A percentile compares a stretch with the other conserved stretches of the same genome.
These are phyloP conservation scores for Biscogniauxia mediterranea DNA, from an alignment of 2,329 filamentous ascomycete species.

Conservation along the genomic window DNA sequence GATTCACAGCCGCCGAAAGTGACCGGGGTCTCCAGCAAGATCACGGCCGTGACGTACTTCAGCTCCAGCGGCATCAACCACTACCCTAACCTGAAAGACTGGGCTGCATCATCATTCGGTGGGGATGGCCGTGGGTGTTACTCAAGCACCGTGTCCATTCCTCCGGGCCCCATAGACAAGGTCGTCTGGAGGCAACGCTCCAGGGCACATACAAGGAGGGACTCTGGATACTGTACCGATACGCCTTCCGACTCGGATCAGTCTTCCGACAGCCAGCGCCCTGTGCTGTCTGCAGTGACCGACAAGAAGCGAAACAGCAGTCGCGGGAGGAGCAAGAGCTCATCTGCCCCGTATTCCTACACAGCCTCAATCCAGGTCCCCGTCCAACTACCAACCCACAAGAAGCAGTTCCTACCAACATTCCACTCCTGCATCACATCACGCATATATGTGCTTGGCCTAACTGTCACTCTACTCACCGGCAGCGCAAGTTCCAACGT, in stretches of 20 bases:
- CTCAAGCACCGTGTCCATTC: conserved; percentile 43
- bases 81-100: conserved; percentile 51
- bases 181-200: conserved; percentile 42
- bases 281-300: conserved; percentile 4
- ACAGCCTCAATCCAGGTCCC: conserved; percentile 46
- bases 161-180: conserved; percentile 35
- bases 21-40: conserved; percentile 48
- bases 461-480: conserved; percentile 39
- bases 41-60: conserved; percentile 53
- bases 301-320: conserved; percentile 6
- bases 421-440: conserved; percentile 59
- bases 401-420: conserved; percentile 53
- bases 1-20: conserved; percentile 48
- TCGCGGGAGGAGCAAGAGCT: conserved; percentile 1
- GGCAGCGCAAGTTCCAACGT: conserved; percentile 43
- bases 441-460: conserved; percentile 52
- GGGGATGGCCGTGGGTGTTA: conserved; percentile 46
- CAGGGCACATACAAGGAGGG: conserved; percentile 39
- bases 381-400: conserved; percentile 44
- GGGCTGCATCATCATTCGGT: conserved; percentile 35
- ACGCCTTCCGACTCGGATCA: conserved; percentile 35
- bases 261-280: conserved; percentile 3
- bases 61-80: conserved; percentile 43
- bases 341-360: conserved; percentile 34
- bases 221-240: conserved; percentile 54